These are phyloP conservation scores for Hanseniaspora meyeri DNA, from an alignment of 805 yeast genomes.

Conservation along the genomic window DNA sequence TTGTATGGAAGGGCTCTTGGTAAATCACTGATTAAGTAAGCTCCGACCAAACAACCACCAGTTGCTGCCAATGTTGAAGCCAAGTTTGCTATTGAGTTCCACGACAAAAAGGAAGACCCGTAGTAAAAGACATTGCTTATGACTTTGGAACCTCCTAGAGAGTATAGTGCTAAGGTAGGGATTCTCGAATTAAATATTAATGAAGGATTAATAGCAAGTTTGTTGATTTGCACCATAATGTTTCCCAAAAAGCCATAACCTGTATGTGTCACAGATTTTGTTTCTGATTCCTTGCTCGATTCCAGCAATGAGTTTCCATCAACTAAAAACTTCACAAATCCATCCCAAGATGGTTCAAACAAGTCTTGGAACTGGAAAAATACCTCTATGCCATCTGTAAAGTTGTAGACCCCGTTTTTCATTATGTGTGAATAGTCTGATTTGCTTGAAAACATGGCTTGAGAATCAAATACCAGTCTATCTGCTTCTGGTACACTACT, in stretches of 20 bases:
- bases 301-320: conserved; percentile 19
- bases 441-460: conserved; percentile 48
- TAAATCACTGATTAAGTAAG: conserved; percentile 62
- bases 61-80: conserved; percentile 43
- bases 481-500: conserved; percentile 59
- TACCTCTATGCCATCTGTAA: neutral
- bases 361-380: conserved; percentile 55
- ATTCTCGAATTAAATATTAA: conserved; percentile 26
- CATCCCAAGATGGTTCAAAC: conserved; percentile 61
- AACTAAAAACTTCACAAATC: conserved; percentile 33
- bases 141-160: conserved; percentile 32
- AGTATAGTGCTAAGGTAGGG: conserved; percentile 27
- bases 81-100: conserved; percentile 33
- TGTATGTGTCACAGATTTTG: neutral
- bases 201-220: conserved; percentile 21
- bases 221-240: conserved; percentile 20
- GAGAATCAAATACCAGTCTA: conserved; percentile 53
- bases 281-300: neutral
- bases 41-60: conserved; percentile 40
- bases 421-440: neutral
- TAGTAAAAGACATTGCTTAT: conserved; percentile 28
- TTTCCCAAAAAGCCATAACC: neutral
- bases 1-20: conserved; percentile 84
- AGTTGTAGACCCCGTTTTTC: conserved; percentile 31
- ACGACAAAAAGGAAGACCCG: conserved; percentile 30